Evolutionary conservation across 139 green algal species (phyloP), one percentile per base, ranked within the genome.

Genomic region (Asterochloris erici): DNA sequence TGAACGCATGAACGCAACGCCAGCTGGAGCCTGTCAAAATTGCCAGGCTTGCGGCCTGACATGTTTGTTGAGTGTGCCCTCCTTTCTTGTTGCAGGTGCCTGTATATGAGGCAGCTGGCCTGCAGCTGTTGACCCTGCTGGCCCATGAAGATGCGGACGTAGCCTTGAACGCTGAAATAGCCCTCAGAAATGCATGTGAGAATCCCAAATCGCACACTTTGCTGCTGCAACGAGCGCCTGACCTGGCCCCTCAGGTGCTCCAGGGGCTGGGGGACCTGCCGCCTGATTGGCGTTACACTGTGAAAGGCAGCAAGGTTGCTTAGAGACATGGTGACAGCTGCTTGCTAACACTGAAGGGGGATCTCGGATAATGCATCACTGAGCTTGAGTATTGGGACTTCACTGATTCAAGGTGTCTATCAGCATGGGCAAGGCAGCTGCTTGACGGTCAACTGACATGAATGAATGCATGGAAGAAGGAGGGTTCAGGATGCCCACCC

Each of bases 221-320:
- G 19, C 60, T 80, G 60, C 47, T 70, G n/a, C 69, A 80, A 23
- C 60, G 68, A 9, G 38, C 68, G 47, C 68, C 68, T 24, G 76
- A 80, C 23, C 54, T 70, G 21, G 76, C 76, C 24, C 60, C 54
- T 0, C 60, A 80, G 60, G 68, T 70, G 12, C 61, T 80, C 14
- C 38, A 69, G 60, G 76, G 76, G 17, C 24, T 80, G 76, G 60
- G 60, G 68, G 76, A 80, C 23, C 60, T 80, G 23, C 76, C 76
- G 11, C 76, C 76, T 60, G 76, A 80, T 16, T 80, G 68, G 12
- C 15, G 76, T n/a, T 80, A 80, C 21, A n/a, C 68, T 80, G 76
- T 69, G 54, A 61, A 80, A 69, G 47, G 10, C 54, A 70, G 76
- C 76, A 24, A 80, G 29, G 60, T 1, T 69, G 76, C 68, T 69